A percentile compares a stretch with the other conserved stretches of the same genome.
Evolutionary conservation across 495 filamentous ascomycete genomes (phyloP).

Genomic region (Mytilinidion resinicola): DNA sequence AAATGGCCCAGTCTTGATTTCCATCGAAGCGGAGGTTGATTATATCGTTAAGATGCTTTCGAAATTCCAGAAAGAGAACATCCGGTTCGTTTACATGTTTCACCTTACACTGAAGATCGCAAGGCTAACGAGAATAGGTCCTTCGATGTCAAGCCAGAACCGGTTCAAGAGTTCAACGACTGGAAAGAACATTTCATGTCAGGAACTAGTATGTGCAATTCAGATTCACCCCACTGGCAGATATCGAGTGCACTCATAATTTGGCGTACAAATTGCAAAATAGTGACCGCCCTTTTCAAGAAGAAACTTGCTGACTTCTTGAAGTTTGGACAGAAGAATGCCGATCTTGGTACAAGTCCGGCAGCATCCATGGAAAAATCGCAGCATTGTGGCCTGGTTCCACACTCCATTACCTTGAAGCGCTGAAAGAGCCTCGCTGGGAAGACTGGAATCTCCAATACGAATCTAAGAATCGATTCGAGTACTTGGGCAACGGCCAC

Average conservation of each 20-base stretch:
- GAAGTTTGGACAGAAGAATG: constrained; percentile 40
- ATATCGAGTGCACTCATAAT: background rate
- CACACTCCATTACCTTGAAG: constrained; percentile 13
- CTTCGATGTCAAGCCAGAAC: constrained; percentile 31
- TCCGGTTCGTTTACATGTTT: background rate
- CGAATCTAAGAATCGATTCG: constrained; percentile 12
- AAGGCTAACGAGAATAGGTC: background rate
- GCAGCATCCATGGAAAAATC: constrained; percentile 8
- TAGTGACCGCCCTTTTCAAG: background rate
- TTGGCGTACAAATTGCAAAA: too few species aligned
- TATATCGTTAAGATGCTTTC: constrained; percentile 44
- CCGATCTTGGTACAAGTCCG: constrained; percentile 45
- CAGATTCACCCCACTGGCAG: background rate
- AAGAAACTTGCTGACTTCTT: background rate
- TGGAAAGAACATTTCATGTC: constrained; percentile 43
- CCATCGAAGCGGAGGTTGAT: constrained; percentile 37
- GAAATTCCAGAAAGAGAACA: constrained; percentile 32
- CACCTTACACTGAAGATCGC: background rate
- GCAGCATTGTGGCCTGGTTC: constrained; percentile 9
- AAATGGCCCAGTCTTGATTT: constrained; percentile 19
- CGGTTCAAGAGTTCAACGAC: constrained; percentile 38
- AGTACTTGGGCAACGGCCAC: constrained; percentile 17
- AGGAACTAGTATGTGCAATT: constrained; percentile 18
- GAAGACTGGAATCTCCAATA: constrained; percentile 19
- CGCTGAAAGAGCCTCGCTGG: constrained; percentile 16